These are phyloP conservation scores for Schizosaccharomyces pombe DNA, from an alignment of 805 yeast genomes.

Conservation along the genomic window ASM294v3 CU329670.1:4571001-4571500, in stretches of 20 bases:
- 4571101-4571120: constrained; percentile 29
- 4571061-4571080: constrained; percentile 32
- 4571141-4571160: constrained; percentile 16
- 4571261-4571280: constrained; percentile 68
- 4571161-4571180: constrained; percentile 28
- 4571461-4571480: constrained; percentile 58
- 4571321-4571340: constrained; percentile 30
- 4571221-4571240: constrained; percentile 15
- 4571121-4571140: constrained; percentile 12
- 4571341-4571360: constrained; percentile 14
- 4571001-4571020: constrained; percentile 29
- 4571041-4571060: constrained; percentile 30
- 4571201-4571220: constrained; percentile 24
- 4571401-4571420: constrained; percentile 18
- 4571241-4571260: constrained; percentile 50
- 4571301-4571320: constrained; percentile 49
- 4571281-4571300: constrained; percentile 71
- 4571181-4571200: constrained; percentile 35
- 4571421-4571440: constrained; percentile 41
- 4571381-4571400: constrained; percentile 34
- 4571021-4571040: constrained; percentile 31
- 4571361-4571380: constrained; percentile 33
- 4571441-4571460: constrained; percentile 39
- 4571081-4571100: constrained; percentile 64
- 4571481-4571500: constrained; percentile 84